phyloP scores from a whole-genome alignment of 1,284 basidiomycete genomes.

The Boletus sp. region DNA sequence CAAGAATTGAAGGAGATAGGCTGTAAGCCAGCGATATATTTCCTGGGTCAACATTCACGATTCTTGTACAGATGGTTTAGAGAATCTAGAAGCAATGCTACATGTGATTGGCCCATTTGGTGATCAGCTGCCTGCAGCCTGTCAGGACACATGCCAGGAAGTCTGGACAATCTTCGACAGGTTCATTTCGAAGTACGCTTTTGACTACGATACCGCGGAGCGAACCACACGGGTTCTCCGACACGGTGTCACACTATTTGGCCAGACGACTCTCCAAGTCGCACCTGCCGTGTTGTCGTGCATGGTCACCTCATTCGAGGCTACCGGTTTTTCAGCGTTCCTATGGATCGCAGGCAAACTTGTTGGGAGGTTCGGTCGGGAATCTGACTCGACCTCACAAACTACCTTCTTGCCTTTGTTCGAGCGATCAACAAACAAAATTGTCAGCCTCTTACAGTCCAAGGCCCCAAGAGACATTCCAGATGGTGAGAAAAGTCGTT shows the following conservation, averaged over 20 bases:
- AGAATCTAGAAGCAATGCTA: slow-evolving; percentile 88
- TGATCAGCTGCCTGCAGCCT: slow-evolving; percentile 75
- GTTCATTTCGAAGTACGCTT: slow-evolving; percentile 79
- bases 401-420: slow-evolving; percentile 62
- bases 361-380: slow-evolving; percentile 67
- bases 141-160: slow-evolving; percentile 74
- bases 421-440: slow-evolving; percentile 68
- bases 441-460: slow-evolving; percentile 63
- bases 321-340: slow-evolving; percentile 83
- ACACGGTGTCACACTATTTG: slow-evolving; percentile 81
- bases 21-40: slow-evolving; percentile 43
- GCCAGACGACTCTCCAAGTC: slow-evolving; percentile 60
- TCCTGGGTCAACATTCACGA: neutral
- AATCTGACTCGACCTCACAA: slow-evolving; percentile 50
- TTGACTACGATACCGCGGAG: slow-evolving; percentile 78
- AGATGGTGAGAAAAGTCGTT: slow-evolving; percentile 57
- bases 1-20: slow-evolving; percentile 60
- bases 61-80: slow-evolving; percentile 62
- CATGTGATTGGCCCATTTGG: slow-evolving; percentile 77
- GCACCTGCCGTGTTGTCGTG: slow-evolving; percentile 70
- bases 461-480: slow-evolving; percentile 72
- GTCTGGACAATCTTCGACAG: slow-evolving; percentile 83
- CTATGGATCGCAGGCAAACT: slow-evolving; percentile 93
- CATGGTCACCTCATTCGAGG: slow-evolving; percentile 77
- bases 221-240: slow-evolving; percentile 85